A percentile compares a stretch with the other conserved stretches of the same genome.
phyloP scores from a whole-genome alignment of 78 protist species.

The Speleostelium caveatum region DNA sequence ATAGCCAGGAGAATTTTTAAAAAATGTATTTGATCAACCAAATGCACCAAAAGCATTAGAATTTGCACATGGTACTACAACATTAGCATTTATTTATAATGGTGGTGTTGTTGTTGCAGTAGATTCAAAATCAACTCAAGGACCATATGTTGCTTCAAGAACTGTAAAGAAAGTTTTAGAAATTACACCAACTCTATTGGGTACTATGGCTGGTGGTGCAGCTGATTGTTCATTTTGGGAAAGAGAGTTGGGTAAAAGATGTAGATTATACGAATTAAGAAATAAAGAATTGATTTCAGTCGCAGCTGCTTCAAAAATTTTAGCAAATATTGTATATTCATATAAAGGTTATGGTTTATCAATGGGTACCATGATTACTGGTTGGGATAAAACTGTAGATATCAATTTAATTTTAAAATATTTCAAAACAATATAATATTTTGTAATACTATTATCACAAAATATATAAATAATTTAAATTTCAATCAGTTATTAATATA shows the following conservation, averaged over 20 bases:
- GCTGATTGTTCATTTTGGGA: constrained; percentile 99
- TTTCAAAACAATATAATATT: no score
- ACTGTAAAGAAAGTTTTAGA: constrained; percentile 99
- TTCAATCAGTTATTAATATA: no score
- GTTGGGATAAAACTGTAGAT: constrained; percentile 95
- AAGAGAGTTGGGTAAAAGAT: constrained; percentile 94
- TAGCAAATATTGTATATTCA: constrained; percentile 95
- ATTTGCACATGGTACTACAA: constrained; percentile 99
- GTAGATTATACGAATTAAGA: constrained; percentile 94
- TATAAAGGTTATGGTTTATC: constrained; percentile 97
- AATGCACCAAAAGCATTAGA: constrained; percentile 79
- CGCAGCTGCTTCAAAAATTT: constrained; percentile 99
- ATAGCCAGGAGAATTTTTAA: constrained; percentile 68
- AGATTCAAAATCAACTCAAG: constrained; percentile 98
- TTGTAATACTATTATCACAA: no score
- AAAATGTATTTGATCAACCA: constrained; percentile 71
- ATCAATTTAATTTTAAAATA: no score
- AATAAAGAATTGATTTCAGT: constrained; percentile 98
- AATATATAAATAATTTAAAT: no score
- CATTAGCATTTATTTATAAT: constrained; percentile 96
- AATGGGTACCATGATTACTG: constrained; percentile 99
- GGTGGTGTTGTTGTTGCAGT: constrained; percentile 97
- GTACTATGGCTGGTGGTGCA: constrained; percentile 99
- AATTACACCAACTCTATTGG: constrained; percentile 98
- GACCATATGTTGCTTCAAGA: constrained; percentile 96